Evolutionary conservation across 1,284 basidiomycete species (phyloP).

Genomic region (Uromyces viciae-fabae): DNA sequence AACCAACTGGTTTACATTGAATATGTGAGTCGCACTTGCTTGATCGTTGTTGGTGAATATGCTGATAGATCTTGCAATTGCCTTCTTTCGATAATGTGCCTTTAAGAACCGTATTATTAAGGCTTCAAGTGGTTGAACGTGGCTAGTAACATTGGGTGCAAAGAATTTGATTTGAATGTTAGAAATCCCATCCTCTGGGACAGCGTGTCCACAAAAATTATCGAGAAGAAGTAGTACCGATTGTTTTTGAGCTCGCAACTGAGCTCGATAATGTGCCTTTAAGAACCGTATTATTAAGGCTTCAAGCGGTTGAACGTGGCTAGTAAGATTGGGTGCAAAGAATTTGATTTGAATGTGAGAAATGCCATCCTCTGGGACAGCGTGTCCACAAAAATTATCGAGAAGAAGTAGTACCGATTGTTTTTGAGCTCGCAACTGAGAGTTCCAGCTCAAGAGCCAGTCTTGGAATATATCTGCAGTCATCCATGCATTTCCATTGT

Average conservation of each 20-base stretch:
- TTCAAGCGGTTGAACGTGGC: not conserved
- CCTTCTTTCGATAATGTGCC: not conserved
- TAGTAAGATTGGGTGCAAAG: not conserved
- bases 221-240: not conserved
- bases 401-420: not conserved
- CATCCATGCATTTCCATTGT: slow-evolving; percentile 18
- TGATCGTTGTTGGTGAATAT: not conserved
- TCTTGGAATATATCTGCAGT: not conserved
- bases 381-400: not conserved
- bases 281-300: not conserved
- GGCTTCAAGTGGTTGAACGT: not conserved
- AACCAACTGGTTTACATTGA: not conserved
- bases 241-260: no score
- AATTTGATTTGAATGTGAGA: not conserved
- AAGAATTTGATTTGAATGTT: not conserved
- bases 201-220: not conserved
- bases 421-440: slow-evolving; percentile 4
- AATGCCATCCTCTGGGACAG: not conserved
- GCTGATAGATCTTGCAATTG: not conserved
- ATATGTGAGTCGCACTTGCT: not conserved
- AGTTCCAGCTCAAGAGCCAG: not conserved
- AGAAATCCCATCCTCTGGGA: not conserved
- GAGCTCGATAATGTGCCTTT: not conserved
- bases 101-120: not conserved
- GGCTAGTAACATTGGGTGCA: not conserved